phyloP scores from a whole-genome alignment of 768 basidiomycete genomes.

The Pholiota molesta region DNA sequence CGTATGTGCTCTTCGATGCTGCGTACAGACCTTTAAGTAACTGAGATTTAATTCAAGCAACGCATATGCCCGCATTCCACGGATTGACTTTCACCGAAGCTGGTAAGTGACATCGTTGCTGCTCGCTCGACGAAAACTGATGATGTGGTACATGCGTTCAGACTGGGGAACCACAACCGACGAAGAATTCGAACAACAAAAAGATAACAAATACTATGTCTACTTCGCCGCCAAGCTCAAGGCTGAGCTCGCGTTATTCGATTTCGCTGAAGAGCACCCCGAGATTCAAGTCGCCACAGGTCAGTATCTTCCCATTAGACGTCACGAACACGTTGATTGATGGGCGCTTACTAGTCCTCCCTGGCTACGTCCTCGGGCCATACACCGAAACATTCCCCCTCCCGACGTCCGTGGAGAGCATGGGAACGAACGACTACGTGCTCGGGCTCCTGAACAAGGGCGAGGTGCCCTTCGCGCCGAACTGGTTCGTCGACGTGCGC shows the following conservation, averaged over 20 bases:
- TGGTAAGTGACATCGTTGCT: conserved; percentile 3
- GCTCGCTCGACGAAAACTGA: neutral
- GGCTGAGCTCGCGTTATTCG: conserved; percentile 45
- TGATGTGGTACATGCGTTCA: neutral
- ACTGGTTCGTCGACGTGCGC: conserved; percentile 38
- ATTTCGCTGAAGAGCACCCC: conserved; percentile 42
- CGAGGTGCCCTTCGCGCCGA: conserved; percentile 21
- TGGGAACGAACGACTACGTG: conserved; percentile 35
- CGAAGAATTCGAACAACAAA: conserved; percentile 33
- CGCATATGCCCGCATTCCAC: conserved; percentile 20
- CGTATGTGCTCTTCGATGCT: conserved; percentile 19
- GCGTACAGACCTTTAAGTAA: no score
- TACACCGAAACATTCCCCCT: conserved; percentile 34
- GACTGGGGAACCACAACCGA: conserved; percentile 38
- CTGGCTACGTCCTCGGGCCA: conserved; percentile 41
- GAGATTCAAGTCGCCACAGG: conserved; percentile 40
- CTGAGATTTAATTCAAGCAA: conserved; percentile 6
- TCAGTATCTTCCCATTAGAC: conserved; percentile 21
- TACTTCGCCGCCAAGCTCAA: conserved; percentile 46
- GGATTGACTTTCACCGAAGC: conserved; percentile 18
- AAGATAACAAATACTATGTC: conserved; percentile 30
- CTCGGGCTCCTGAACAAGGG: conserved; percentile 31
- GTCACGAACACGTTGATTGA: neutral
- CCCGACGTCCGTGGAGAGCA: conserved; percentile 22
- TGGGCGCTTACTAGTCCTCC: conserved; percentile 30